A percentile compares a stretch with the other conserved stretches of the same genome.
phyloP scores from a whole-genome alignment of 176 grass and related monocot species.

The Pontederia crassipes region DNA sequence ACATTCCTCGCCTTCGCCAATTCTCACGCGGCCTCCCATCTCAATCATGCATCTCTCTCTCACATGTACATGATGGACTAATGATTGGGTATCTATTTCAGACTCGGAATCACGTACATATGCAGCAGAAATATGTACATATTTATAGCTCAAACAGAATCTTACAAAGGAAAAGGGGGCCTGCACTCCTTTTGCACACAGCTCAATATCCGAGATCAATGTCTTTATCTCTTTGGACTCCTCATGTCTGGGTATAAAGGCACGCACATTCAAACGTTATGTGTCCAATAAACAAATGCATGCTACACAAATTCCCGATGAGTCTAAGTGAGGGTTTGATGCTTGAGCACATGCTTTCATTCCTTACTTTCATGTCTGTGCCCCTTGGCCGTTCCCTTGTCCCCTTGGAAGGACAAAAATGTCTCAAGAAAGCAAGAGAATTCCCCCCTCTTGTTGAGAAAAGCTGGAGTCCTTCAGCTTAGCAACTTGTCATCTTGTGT shows the following conservation, averaged over 20 bases:
- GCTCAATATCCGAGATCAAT: constrained; percentile 36
- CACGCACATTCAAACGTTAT: neutral
- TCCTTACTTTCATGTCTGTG: constrained; percentile 19
- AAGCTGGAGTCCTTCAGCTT: constrained; percentile 36
- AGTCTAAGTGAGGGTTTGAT: neutral
- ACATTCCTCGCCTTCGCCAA: no score
- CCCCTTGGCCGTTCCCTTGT: constrained; percentile 34
- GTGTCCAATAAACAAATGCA: neutral
- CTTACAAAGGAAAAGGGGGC: no score
- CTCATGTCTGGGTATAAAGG: constrained; percentile 39
- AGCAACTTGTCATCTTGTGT: constrained; percentile 42
- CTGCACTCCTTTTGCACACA: constrained; percentile 21
- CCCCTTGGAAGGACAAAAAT: constrained; percentile 24
- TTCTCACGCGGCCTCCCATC: no score
- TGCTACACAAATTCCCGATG: neutral
- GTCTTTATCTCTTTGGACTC: constrained; percentile 42
- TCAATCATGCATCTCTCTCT: no score
- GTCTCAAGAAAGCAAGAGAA: constrained; percentile 25
- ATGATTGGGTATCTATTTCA: no score
- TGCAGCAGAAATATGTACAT: no score
- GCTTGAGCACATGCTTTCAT: constrained; percentile 30
- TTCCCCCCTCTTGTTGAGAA: constrained; percentile 23
- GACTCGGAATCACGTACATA: no score
- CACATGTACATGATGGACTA: no score
- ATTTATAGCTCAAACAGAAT: no score